phyloP scores from a whole-genome alignment of 805 yeast species.

The Yamadazyma akitaensis region DNA sequence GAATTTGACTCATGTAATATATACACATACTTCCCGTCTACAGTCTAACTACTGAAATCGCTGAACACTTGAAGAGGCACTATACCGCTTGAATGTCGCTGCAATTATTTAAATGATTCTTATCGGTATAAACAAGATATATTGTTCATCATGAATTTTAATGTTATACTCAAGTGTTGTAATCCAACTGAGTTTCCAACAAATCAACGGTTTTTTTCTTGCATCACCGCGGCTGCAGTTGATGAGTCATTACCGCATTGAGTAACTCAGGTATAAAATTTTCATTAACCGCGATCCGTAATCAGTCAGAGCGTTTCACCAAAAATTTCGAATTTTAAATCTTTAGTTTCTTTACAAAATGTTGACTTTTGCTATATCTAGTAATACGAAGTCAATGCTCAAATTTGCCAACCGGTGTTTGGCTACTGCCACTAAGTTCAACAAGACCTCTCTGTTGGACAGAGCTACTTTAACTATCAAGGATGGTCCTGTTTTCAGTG shows the following conservation, averaged over 20 bases:
- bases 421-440: conserved; percentile 36
- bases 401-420: conserved; percentile 17
- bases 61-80: no score
- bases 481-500: conserved; percentile 90
- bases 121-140: no score
- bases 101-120: no score
- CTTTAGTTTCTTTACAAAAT: neutral
- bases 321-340: neutral
- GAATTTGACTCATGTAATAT: no score
- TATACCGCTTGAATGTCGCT: no score
- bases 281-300: conserved; percentile 33
- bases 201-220: neutral
- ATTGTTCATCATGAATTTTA: no score
- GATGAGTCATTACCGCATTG: conserved; percentile 13
- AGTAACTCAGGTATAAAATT: conserved; percentile 5
- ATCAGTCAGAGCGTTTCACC: conserved; percentile 18
- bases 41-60: no score
- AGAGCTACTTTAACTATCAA: conserved; percentile 89
- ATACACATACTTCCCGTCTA: no score
- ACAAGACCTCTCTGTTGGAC: conserved; percentile 46
- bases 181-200: neutral
- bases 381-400: neutral
- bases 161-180: no score
- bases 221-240: conserved; percentile 7
- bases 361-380: conserved; percentile 2